A percentile compares a stretch with the other conserved stretches of the same genome.
phyloP scores from a whole-genome alignment of 2,329 filamentous ascomycete genomes.

The Catunica adiposa region DNA sequence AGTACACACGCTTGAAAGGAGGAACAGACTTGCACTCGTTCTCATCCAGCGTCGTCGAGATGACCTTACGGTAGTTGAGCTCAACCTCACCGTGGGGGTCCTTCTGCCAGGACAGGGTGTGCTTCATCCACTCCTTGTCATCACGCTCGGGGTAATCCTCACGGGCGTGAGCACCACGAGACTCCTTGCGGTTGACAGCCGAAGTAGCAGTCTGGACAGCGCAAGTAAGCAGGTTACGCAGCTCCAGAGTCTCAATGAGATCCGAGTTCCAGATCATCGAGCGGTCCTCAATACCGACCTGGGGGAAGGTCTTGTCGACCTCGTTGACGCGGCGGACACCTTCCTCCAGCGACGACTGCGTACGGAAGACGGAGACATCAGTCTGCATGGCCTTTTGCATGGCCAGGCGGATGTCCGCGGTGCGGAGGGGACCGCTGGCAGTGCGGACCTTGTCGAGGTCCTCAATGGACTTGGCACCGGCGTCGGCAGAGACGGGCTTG shows the following conservation, averaged over 20 bases:
- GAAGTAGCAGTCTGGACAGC: conserved; percentile 83
- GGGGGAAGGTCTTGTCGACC: conserved; percentile 62
- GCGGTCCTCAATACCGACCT: conserved; percentile 92
- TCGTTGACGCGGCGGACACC: conserved; percentile 77
- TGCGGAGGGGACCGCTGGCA: conserved; percentile 69
- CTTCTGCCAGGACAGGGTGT: conserved; percentile 94
- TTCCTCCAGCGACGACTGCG: conserved; percentile 82
- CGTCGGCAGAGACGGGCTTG: conserved; percentile 66
- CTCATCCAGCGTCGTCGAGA: conserved; percentile 74
- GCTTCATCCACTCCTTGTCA: conserved; percentile 98
- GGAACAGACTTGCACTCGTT: conserved; percentile 90
- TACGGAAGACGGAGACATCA: conserved; percentile 92
- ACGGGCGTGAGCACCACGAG: conserved; percentile 87
- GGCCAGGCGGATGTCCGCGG: conserved; percentile 68
- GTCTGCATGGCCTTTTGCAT: conserved; percentile 99
- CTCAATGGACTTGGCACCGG: conserved; percentile 73
- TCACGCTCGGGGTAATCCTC: conserved; percentile 95
- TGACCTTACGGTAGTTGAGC: conserved; percentile 71
- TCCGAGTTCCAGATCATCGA: conserved; percentile 99
- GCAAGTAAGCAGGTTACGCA: conserved; percentile 91
- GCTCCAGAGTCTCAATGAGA: conserved; percentile 86
- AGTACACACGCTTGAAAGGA: conserved; percentile 90
- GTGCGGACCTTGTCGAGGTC: conserved; percentile 75
- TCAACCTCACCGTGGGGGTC: conserved; percentile 74
- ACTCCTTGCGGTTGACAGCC: conserved; percentile 90